phyloP scores from a whole-genome alignment of 2,329 filamentous ascomycete genomes.

The Claviceps maximensis region DNA sequence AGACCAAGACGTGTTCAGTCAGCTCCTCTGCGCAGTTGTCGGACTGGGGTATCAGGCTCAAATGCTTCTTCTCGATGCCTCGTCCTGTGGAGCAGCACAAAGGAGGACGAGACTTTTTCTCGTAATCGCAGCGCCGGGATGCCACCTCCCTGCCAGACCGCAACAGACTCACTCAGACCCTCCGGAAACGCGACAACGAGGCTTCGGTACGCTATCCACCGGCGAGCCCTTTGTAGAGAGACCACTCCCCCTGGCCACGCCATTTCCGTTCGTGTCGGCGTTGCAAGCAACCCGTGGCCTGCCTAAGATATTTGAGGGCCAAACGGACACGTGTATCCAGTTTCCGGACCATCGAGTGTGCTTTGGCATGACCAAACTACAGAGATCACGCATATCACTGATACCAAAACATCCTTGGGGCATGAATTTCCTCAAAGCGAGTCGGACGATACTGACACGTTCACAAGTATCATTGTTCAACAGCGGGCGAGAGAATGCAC shows the following conservation, averaged over 20 bases:
- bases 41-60: conserved; percentile 66
- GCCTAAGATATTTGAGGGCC: conserved; percentile 47
- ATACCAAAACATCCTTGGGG: conserved; percentile 48
- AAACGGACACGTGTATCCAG: conserved; percentile 45
- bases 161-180: conserved; percentile 51
- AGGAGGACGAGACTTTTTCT: conserved; percentile 56
- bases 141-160: conserved; percentile 42
- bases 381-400: conserved; percentile 33
- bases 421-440: conserved; percentile 37
- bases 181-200: conserved; percentile 11
- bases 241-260: conserved; percentile 27
- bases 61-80: conserved; percentile 55
- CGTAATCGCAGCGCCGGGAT: conserved; percentile 54
- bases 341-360: conserved; percentile 55
- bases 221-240: conserved; percentile 46
- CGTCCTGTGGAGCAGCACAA: conserved; percentile 55
- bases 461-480: conserved; percentile 9
- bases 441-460: conserved; percentile 26
- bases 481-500: background rate
- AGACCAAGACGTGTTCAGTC: conserved; percentile 54
- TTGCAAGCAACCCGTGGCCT: conserved; percentile 44
- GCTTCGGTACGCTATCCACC: conserved; percentile 46
- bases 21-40: conserved; percentile 59
- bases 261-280: conserved; percentile 46
- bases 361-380: conserved; percentile 22